phyloP scores from a whole-genome alignment of 2,329 filamentous ascomycete genomes.

The Botrytis squamosa region DNA sequence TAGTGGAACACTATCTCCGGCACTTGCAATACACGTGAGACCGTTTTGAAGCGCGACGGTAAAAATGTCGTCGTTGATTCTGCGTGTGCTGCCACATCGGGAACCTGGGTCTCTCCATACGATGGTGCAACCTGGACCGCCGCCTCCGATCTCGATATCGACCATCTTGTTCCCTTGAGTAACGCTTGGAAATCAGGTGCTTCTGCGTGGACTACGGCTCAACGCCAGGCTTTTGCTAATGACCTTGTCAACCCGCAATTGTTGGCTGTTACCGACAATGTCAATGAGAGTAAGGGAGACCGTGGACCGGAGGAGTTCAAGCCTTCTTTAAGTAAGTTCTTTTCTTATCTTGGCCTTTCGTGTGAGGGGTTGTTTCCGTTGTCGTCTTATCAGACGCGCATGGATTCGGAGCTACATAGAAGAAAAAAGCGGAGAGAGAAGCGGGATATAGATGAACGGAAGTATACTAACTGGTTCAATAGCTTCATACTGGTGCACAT shows the following conservation, averaged over 20 bases:
- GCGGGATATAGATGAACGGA: not conserved
- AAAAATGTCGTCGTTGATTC: slow-evolving; percentile 56
- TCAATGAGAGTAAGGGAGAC: slow-evolving; percentile 75
- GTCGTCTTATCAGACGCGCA: not conserved
- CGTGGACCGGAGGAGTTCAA: slow-evolving; percentile 73
- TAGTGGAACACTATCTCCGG: slow-evolving; percentile 55
- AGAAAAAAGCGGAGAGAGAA: too few relatives aligned
- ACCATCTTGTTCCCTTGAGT: slow-evolving; percentile 78
- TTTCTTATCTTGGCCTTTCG: not conserved
- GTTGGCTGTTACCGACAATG: slow-evolving; percentile 73
- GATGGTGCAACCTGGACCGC: slow-evolving; percentile 70
- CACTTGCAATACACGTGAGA: slow-evolving; percentile 70
- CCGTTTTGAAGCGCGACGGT: slow-evolving; percentile 73
- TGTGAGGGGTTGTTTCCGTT: not conserved
- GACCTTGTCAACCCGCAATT: slow-evolving; percentile 75
- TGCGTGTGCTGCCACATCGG: slow-evolving; percentile 62
- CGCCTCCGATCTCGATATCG: slow-evolving; percentile 73
- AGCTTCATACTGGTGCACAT: slow-evolving; percentile 71
- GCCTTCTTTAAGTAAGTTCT: slow-evolving; percentile 45
- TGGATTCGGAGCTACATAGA: not conserved
- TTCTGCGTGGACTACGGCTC: slow-evolving; percentile 65
- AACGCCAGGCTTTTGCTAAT: slow-evolving; percentile 71
- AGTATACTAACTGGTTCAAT: slow-evolving; percentile 20
- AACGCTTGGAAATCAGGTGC: slow-evolving; percentile 79
- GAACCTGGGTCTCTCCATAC: slow-evolving; percentile 69